A percentile compares a stretch with the other conserved stretches of the same genome.
Evolutionary conservation across 23 red algal genomes (phyloP).

Genomic region (Agarophyton chilense): DNA sequence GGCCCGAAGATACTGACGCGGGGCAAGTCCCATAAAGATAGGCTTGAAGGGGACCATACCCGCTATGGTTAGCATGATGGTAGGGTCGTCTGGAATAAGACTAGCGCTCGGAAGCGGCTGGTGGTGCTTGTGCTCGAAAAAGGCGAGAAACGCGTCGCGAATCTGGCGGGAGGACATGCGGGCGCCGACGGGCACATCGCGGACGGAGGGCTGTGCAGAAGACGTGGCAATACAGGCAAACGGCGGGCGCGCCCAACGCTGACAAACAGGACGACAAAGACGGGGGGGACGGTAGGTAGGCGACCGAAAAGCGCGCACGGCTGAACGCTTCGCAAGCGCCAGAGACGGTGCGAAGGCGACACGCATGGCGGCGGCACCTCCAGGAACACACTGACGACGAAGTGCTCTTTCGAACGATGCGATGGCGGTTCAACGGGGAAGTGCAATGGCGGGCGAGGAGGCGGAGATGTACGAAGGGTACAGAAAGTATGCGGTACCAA

Average conservation of each 20-base stretch:
- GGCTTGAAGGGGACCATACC: slow-evolving; percentile 99
- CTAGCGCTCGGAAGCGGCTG: slow-evolving; percentile 58
- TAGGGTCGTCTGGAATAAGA: slow-evolving; percentile 92
- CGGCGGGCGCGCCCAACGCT: neutral
- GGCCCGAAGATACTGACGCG: slow-evolving; percentile 65
- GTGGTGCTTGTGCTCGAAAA: slow-evolving; percentile 71
- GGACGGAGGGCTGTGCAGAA: neutral
- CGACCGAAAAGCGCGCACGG: neutral
- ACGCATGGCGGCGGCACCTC: neutral
- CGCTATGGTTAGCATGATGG: slow-evolving; percentile 96
- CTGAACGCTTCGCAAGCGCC: slow-evolving; percentile 22
- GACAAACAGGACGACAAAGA: neutral
- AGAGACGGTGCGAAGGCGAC: slow-evolving; percentile 34
- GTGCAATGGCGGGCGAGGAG: too few relatives aligned
- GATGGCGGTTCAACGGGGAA: too few relatives aligned
- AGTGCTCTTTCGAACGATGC: too few relatives aligned
- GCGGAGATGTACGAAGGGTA: too few relatives aligned
- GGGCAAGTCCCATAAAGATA: slow-evolving; percentile 72
- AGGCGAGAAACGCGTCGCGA: slow-evolving; percentile 83
- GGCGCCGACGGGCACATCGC: slow-evolving; percentile 48
- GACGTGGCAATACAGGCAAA: slow-evolving; percentile 31
- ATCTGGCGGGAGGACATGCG: slow-evolving; percentile 79
- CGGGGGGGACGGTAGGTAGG: neutral
- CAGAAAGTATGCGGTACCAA: too few relatives aligned
- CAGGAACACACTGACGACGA: too few relatives aligned